Evolutionary conservation across 352 stramenopile species (phyloP), one percentile per base, ranked within the genome.

Genomic region (Pythium periplocum): DNA sequence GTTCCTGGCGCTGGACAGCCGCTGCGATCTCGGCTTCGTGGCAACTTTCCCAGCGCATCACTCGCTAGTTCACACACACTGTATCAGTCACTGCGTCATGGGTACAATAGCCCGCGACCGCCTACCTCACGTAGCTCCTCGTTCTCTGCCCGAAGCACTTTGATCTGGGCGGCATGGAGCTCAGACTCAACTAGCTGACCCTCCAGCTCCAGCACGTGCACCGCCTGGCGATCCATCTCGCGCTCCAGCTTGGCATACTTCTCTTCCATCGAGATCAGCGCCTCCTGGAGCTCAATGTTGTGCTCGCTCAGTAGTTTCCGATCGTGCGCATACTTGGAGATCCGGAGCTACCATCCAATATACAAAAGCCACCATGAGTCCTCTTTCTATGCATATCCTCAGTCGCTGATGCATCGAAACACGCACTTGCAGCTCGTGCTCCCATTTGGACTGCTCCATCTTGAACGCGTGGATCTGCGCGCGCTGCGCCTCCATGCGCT

Each of bases 381-480:
- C 11, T 42, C 4, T 43, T 43, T 8, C 31, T n/a, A 59, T 31
- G n/a, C 30, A 34, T 12, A 30, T 45, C 30, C 35, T 4, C 26
- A 12, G 6, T 9, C 17, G 3, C 12, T 17, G 3, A 26, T 26
- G n/a, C 10, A 33, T n/a, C 35, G 40, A 36, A 37, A 4, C 6
- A 57, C 42, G 12, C 1, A 81, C 71, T 69, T 86, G 76, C 58
- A 93, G 55, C 62, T 87, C 73, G 37, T 88, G 78, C 53, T 93
- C 78, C 79, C 76, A 90, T 50, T 93, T 93, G 74, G 66, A 81
- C 50, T 90, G 79, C 61, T 93, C 76, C 46, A 71, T 73, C 64
- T 90, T 89, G 64, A 90, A 90, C 52, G 83, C 75, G 43, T 84
- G 68, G 12, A 90, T 69, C 62, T 93, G 78, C 45, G 70, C 69